phyloP scores from a whole-genome alignment of 768 basidiomycete species.

The Mycena latifolia region DNA sequence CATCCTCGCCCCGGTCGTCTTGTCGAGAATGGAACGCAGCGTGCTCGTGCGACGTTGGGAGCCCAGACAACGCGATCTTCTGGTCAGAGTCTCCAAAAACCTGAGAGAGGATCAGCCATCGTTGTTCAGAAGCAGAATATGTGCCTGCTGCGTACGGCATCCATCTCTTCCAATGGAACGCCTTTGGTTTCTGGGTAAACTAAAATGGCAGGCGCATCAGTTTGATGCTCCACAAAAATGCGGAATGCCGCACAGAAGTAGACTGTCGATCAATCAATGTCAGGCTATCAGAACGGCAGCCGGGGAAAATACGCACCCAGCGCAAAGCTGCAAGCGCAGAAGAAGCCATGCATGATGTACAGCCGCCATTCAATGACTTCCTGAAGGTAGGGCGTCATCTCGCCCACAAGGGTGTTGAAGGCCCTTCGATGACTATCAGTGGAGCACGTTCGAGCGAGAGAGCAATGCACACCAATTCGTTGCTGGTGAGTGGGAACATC shows the following conservation, averaged over 20 bases:
- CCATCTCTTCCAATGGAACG: constrained; percentile 91
- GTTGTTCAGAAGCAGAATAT: not conserved
- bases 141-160: constrained; percentile 62
- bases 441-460: not conserved
- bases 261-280: constrained; percentile 52
- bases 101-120: not conserved
- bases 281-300: not conserved
- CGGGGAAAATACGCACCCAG: constrained; percentile 61
- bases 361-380: constrained; percentile 90
- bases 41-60: not conserved
- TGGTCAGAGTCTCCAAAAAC: constrained; percentile 1
- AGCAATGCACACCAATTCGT: constrained; percentile 39
- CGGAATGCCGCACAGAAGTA: constrained; percentile 82
- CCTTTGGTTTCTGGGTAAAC: constrained; percentile 91
- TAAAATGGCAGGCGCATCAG: constrained; percentile 41
- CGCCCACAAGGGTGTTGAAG: constrained; percentile 92
- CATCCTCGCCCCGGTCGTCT: no score
- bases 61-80: not conserved
- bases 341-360: constrained; percentile 96
- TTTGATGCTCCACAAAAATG: constrained; percentile 2
- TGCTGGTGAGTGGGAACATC: constrained; percentile 1
- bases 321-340: constrained; percentile 88
- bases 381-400: constrained; percentile 87
- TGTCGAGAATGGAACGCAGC: not conserved
- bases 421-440: constrained; percentile 48